Percentiles rank a stretch among this genome's conserved stretches.
Evolutionary conservation across 2,329 filamentous ascomycete genomes (phyloP).

Genomic region (Magnaporthiopsis rhizophila): DNA sequence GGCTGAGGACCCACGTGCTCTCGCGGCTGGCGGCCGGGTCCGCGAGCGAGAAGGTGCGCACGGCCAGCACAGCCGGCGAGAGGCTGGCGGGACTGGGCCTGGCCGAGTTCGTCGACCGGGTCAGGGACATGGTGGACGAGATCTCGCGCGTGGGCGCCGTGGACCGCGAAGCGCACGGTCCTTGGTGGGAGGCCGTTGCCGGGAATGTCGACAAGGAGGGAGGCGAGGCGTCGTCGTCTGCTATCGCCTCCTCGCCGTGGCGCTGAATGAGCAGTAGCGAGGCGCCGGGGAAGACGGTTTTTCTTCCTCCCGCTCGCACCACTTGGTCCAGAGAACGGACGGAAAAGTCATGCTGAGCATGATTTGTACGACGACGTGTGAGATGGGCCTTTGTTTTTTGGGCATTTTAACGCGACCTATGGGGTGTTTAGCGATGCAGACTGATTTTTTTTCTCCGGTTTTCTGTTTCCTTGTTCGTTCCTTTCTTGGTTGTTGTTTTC

Average conservation of each 20-base stretch:
- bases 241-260: conserved; percentile 16
- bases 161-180: conserved; percentile 58
- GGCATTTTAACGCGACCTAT: neutral
- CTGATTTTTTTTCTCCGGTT: neutral
- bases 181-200: conserved; percentile 63
- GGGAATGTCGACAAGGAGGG: conserved; percentile 41
- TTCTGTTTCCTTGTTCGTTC: neutral
- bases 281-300: too few species aligned
- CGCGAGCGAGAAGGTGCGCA: conserved; percentile 62
- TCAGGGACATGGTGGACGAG: conserved; percentile 62
- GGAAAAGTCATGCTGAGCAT: neutral
- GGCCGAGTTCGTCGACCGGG: conserved; percentile 63
- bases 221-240: neutral
- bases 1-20: conserved; percentile 59
- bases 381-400: neutral
- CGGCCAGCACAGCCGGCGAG: conserved; percentile 60
- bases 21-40: conserved; percentile 56
- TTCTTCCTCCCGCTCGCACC: too few species aligned
- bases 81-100: conserved; percentile 61
- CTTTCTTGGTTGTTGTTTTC: neutral
- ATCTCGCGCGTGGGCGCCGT: conserved; percentile 57
- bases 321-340: neutral
- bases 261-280: neutral
- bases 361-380: neutral
- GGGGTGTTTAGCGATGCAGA: neutral